A percentile compares a stretch with the other conserved stretches of the same genome.
Conservation (phyloP, 176 grass and related monocot species). For the Thinopyrum elongatum region DNA sequence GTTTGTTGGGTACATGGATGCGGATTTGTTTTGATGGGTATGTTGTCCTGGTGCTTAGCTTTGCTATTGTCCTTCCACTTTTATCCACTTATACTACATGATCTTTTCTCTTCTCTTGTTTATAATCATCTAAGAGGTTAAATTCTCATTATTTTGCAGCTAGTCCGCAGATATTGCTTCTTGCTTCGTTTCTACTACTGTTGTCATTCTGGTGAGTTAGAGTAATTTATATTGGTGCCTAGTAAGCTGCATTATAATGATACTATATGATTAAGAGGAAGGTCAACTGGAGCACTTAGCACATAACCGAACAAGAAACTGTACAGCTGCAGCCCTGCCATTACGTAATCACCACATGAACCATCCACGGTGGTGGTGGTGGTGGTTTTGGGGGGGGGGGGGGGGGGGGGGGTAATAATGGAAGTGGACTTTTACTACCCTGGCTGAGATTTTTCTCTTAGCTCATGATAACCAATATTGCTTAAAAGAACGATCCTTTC, state of each 20-base stretch:
- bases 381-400: too few species aligned
- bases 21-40: conserved; percentile 98
- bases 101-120: conserved; percentile 22
- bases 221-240: conserved; percentile 16
- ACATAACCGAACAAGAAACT: conserved; percentile 12
- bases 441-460: too few species aligned
- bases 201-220: conserved; percentile 83
- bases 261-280: neutral
- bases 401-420: too few species aligned
- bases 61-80: conserved; percentile 30
- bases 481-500: too few species aligned
- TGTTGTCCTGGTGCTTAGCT: conserved; percentile 37
- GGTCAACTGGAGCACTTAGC: neutral
- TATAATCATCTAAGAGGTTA: conserved; percentile 29
- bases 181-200: conserved; percentile 81
- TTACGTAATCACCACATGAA: neutral
- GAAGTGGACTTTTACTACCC: too few species aligned
- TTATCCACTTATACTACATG: conserved; percentile 11
- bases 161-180: conserved; percentile 89
- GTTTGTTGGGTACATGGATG: conserved; percentile 90
- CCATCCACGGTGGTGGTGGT: too few species aligned
- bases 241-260: conserved; percentile 1
- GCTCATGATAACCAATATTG: too few species aligned
- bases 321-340: neutral
- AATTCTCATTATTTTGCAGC: conserved; percentile 58